A percentile compares a stretch with the other conserved stretches of the same genome.
Conservation (phyloP, 352 stramenopile genomes). For the Phytophthora tentaculata region DNA sequence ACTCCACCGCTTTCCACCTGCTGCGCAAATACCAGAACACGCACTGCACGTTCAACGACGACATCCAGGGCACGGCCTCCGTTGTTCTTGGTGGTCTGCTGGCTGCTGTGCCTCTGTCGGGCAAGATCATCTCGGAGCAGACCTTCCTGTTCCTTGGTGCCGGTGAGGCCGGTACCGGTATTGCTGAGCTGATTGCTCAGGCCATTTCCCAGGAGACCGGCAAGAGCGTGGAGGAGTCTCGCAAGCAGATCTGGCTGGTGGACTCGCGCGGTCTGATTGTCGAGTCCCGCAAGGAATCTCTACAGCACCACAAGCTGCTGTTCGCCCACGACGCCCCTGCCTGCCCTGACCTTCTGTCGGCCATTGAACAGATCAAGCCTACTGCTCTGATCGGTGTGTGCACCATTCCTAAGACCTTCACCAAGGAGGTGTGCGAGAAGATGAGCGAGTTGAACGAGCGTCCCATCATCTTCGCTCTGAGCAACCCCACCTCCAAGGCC, state of each 20-base stretch:
- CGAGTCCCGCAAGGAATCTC: conserved; percentile 67
- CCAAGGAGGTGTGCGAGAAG: conserved; percentile 82
- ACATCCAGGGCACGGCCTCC: conserved; percentile 94
- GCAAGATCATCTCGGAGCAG: conserved; percentile 90
- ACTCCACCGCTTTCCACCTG: conserved; percentile 86
- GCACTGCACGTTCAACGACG: conserved; percentile 95
- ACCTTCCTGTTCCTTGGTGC: conserved; percentile 96
- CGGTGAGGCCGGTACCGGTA: conserved; percentile 95
- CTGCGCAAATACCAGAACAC: conserved; percentile 87
- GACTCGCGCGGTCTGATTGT: conserved; percentile 92
- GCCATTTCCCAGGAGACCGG: conserved; percentile 91
- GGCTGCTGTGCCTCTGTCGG: conserved; percentile 72
- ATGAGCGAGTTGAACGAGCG: conserved; percentile 89
- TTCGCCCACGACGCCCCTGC: conserved; percentile 85
- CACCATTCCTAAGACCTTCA: conserved; percentile 93
- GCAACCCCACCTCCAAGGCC: conserved; percentile 96
- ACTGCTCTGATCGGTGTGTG: conserved; percentile 96
- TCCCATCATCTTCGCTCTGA: conserved; percentile 97
- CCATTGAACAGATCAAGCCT: conserved; percentile 89
- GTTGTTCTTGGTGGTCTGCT: conserved; percentile 84
- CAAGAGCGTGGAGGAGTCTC: conserved; percentile 88
- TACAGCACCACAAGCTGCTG: conserved; percentile 91
- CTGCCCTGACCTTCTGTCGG: conserved; percentile 69
- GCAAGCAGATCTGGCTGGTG: conserved; percentile 93
- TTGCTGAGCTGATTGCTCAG: conserved; percentile 93